Base-by-base conservation (phyloP, 768 basidiomycete species). In the Cyathus striatus region DNA sequence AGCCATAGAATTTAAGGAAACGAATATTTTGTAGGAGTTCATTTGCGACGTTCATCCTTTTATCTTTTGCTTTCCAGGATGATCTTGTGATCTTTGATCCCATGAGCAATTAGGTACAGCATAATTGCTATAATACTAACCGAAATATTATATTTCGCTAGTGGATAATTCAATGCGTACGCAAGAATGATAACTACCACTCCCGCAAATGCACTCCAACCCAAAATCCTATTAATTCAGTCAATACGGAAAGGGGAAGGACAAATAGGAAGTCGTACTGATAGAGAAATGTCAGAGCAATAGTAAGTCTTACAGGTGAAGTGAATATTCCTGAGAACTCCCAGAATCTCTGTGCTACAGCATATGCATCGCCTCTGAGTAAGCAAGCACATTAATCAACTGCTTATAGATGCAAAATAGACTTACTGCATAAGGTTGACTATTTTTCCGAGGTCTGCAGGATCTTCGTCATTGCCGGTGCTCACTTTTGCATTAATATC, bases 181-280 rank as follows among this genome's bases (percentile, higher is more conserved):
- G 79, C 78, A 9, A 84, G 47, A 6, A 82, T 52, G 23, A 89
- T 72, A 10, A 88, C 79, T 6, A 68, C 68, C 9, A 86, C 81
- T 5, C 86, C 86, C 20, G 82, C 76, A 24, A 89, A 70, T 1
- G 85, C 79, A 42, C 82, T 83, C 83, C 86, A 88, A 4, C 89
- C 89, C 21, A 90, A 69, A 26, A 90, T 65, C 25, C 85, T 89
- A 42, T 9, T 16, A 16, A 32, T 12, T 32, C 16, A 32, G 23
- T 30, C 3, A 23, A 40, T 22, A 13, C n/a, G 4, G 17, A 20
- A 23, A 25, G 25, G 33, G 20, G 23, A 20, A 37, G 12, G 14
- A 5, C 21, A 37, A 4, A 49, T 38, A 21, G 20, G 22, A 21
- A 7, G 20, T 5, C 77, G 54, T 47, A 86, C 87, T 75, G 71